Evolutionary conservation across 176 grass and related monocot species (phyloP), one percentile per base, ranked within the genome.

Genomic region (Hsuehochloa calcarea): DNA sequence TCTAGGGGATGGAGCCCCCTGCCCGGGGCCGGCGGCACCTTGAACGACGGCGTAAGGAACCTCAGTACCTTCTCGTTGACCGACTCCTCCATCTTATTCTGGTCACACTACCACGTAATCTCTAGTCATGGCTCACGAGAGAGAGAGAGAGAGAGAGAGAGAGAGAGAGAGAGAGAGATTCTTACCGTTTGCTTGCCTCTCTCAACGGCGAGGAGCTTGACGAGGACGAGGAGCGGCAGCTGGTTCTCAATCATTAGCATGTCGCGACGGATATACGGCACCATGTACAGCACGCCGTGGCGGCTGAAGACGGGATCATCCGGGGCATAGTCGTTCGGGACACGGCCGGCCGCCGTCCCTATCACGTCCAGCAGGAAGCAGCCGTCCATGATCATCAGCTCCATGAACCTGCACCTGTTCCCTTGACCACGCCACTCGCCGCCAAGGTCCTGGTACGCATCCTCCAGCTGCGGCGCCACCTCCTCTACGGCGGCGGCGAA

Each of bases 301-400:
- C 20, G 69, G 43, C 91, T 90, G 27, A 93, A 90, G 17, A 93
- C 80, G 3, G 91, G 91, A 19, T 93, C 91, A 26, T 90, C 87
- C 19, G n/a, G 7, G 4, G 77, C 81, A 25, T 93, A 93, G 47
- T 74, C 91, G 3, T 60, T 83, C 22, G 8, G 6, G 16, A n/a
- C 75, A 0, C 17, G 38, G 20, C 6, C 37, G 7, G 74, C 56
- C 31, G 74, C 74, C 35, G 55, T 64, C 25, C 87, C 75, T 63
- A 93, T 93, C 34, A 93, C 40, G 70, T 93, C 91, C 0, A 93
- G 77, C 91, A 93, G 86, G 85, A 93, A 90, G 85, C 88, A 90
- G 4, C 74, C 91, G 17, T 93, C 88, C 4, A 72, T 37, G 58
- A 90, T 63, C 91, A 90, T 88, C 61, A 88, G 46, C 75, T 88